Evolutionary conservation across 345 rosid genomes (phyloP), one percentile per base, ranked within the genome.

Genomic region (Psidium friedrichsthalianum): DNA sequence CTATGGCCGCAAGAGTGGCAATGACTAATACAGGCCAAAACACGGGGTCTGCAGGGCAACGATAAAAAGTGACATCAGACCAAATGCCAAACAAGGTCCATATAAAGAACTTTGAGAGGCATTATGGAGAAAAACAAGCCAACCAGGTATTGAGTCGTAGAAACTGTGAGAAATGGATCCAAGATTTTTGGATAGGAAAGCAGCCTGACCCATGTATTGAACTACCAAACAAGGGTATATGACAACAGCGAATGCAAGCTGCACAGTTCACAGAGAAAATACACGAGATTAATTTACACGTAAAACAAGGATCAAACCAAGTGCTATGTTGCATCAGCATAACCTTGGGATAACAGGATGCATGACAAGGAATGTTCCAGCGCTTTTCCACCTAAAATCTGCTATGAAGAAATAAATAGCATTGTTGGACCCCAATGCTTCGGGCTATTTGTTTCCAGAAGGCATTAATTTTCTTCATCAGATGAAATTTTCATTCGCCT

Each of bases 181-280:
- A 32, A 89, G 90, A 89, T 95, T 86, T 91, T 91, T 94, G 52
- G 99, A 96, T 86, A 96, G 92, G 92, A 90, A 96, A 54, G 99
- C 98, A 90, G 98, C 98, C 89, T 96, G 99, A 58, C 98, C 99
- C 99, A 96, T 95, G 91, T 96, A 96, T 89, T 96, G 99, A 84
- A 95, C 92, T 86, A 95, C 98, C 94, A 96, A 91, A 90, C 98
- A 95, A 21, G 98, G 99, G 90, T 96, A 96, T 87, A 96, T 88
- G 40, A 93, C 90, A 87, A 91, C 87, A 36, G 92, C 90, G 87
- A 96, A 96, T 22, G 98, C 96, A 85, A 96, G 92, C 98, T 95
- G 96, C 92, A 69, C 80, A 69, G 12, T 36, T 36, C 80, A 69
- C 25, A 24, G 21, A 36, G 80, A 69, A 69, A 36, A 36, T 36